Evolutionary conservation across 2,329 filamentous ascomycete genomes (phyloP), one percentile per base, ranked within the genome.

Genomic region (Ceratocystiopsis minuta): DNA sequence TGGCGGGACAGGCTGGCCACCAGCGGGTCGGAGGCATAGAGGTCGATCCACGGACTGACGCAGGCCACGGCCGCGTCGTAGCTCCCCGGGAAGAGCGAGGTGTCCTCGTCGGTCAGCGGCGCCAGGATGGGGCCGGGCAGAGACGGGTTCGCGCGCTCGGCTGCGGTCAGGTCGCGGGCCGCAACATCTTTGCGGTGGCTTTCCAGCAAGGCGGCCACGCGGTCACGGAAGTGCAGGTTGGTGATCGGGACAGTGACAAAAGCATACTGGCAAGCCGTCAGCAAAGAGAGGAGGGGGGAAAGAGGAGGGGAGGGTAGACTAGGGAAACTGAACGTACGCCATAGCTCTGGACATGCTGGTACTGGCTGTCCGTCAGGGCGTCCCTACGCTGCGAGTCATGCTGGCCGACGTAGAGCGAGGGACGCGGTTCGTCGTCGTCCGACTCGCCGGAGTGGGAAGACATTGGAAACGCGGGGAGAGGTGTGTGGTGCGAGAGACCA

Each of bases 1-100:
- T 95, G 88, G 37, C 83, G 76, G 33, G 88, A 95, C 45, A 96
- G 70, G 56, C 82, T 83, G 9, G 85, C 77, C 48, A 96, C 78
- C 47, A 88, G 60, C 7, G 86, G 82, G 57, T 95, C 80, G 2
- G 76, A 63, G 3, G 87, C 93, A 52, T 78, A 80, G 13, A 96
- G 64, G 55, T 96, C 87, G 50, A 94, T 88, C 88, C 88, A 96
- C 6, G 84, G 73, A 57, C 86, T 94, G n/a, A 76, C 75, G 44
- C 80, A 78, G 14, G 77, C 83, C 45, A 90, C 66, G 41, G 86
- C 81, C 48, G 76, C 75, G 46, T 86, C 74, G 47, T 70, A 70
- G 14, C 73, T 68, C 44, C 70, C 71, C 6, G 82, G 82, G 39
- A 75, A 75, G 42, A 90, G 63, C 16, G 70, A 74, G 0, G 85